Base-by-base conservation (phyloP, 2,329 filamentous ascomycete species). In the Massarina eburnea region DNA sequence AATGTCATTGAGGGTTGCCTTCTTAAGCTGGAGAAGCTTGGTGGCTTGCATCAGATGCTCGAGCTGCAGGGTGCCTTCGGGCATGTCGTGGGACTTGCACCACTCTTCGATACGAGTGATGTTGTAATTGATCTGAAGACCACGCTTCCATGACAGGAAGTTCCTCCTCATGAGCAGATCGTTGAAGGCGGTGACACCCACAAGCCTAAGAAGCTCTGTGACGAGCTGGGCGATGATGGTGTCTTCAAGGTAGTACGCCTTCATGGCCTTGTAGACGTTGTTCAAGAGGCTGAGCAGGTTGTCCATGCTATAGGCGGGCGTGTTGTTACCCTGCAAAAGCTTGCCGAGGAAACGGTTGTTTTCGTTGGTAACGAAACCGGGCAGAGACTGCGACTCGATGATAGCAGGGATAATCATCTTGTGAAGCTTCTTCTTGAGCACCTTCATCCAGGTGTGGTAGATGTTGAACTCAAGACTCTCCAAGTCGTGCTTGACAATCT, bases 371-470 rank as follows among this genome's bases (percentile, higher is more conserved):
- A 99, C 94, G 71, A 99, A 99, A 59, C 94, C 94, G 41, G 94
- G 94, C 51, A 99, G 84, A 19, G 94, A 97, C 72, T 99, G 94
- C 38, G 92, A 97, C 72, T 99, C 94, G 65, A 99, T 99, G 70
- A 99, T 99, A 45, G 94, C 94, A 1, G 94, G 94, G 42, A 99
- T 95, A 65, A 99, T 95, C 94, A 99, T 99, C 82, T 97, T 97
- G 64, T 95, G 90, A 54, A 99, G 81, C 77, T 95, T 96, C 84
- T 96, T 96, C 82, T 99, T 99, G 66, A 99, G 77, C 46, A 96
- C 89, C 80, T 99, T 99, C 94, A 99, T 99, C 94, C 94, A 99
- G 20, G 94, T 99, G 75, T 99, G 94, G 74, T 99, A 99, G 63
- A 99, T 99, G 78, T 99, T 99, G 79, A 99, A 99, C 75, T 99